A percentile compares a stretch with the other conserved stretches of the same genome.
Evolutionary conservation across 176 grass and related monocot species (phyloP).

Genomic region (Cenchrus fungigraminus): DNA sequence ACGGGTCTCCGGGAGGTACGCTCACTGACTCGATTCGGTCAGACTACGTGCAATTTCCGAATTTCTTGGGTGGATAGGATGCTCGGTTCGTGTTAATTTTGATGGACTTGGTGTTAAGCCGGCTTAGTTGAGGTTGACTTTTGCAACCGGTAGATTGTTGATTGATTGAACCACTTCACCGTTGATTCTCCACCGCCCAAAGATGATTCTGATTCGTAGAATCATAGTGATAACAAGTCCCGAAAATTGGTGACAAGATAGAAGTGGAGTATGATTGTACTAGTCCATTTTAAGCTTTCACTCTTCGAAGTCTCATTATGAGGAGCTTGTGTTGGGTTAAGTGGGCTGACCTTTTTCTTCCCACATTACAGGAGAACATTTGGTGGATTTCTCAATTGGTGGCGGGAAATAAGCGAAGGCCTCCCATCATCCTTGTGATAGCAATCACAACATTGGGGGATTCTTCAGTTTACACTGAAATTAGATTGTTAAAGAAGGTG

Average conservation of each 20-base stretch:
- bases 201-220: not conserved
- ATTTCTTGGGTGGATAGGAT: not conserved
- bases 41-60: not conserved
- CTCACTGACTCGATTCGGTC: not conserved
- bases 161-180: not conserved
- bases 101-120: not conserved
- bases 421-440: constrained; percentile 3
- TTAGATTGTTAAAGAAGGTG: constrained; percentile 22
- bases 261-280: not conserved
- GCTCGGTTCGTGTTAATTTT: constrained; percentile 1
- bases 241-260: too few species aligned
- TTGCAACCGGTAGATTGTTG: not conserved
- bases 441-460: not conserved
- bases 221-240: not conserved
- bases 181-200: not conserved
- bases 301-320: not conserved
- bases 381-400: constrained; percentile 27
- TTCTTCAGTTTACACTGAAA: constrained; percentile 28
- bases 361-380: constrained; percentile 11
- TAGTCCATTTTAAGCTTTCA: not conserved
- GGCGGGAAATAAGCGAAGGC: constrained; percentile 27
- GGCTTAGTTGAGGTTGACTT: constrained; percentile 4
- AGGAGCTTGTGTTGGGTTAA: constrained; percentile 15
- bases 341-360: constrained; percentile 23
- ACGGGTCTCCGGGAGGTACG: constrained; percentile 23